Percentiles rank a stretch among this genome's conserved stretches.
Evolutionary conservation across 108 stramenopile species (phyloP).

Genomic region (Pseudonitzschia multiseries): DNA sequence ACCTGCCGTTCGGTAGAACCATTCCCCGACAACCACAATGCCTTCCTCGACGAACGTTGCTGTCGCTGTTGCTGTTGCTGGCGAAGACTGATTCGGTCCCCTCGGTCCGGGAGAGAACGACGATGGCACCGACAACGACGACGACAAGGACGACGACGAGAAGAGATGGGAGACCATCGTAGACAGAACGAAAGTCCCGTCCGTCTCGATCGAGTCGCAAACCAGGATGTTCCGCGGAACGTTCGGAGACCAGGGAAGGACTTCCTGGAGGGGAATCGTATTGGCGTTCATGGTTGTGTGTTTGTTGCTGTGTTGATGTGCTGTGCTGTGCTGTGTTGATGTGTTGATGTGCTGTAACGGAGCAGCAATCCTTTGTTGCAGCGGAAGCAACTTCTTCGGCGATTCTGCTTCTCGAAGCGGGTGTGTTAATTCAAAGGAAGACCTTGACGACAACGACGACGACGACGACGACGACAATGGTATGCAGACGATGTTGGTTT

Average conservation of each 20-base stretch:
- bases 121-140: background rate
- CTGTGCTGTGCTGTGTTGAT: too few relatives aligned
- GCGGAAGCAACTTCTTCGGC: too few relatives aligned
- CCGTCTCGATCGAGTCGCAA: slow-evolving; percentile 49
- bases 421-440: background rate
- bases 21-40: slow-evolving; percentile 45
- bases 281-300: slow-evolving; percentile 30
- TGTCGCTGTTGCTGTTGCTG: too few relatives aligned
- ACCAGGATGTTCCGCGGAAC: slow-evolving; percentile 37
- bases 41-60: background rate
- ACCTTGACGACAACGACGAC: background rate
- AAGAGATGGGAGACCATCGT: slow-evolving; percentile 31
- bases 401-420: background rate
- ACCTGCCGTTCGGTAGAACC: slow-evolving; percentile 29
- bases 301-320: too few relatives aligned
- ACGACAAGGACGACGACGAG: slow-evolving; percentile 6
- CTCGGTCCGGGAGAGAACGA: background rate
- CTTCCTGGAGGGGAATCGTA: slow-evolving; percentile 39
- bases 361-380: background rate
- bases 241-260: slow-evolving; percentile 36
- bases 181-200: slow-evolving; percentile 46
- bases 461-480: too few relatives aligned
- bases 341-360: too few relatives aligned
- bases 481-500: too few relatives aligned
- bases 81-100: background rate